Base-by-base conservation (phyloP, 345 rosid species). In the Limnanthes douglasii region DNA sequence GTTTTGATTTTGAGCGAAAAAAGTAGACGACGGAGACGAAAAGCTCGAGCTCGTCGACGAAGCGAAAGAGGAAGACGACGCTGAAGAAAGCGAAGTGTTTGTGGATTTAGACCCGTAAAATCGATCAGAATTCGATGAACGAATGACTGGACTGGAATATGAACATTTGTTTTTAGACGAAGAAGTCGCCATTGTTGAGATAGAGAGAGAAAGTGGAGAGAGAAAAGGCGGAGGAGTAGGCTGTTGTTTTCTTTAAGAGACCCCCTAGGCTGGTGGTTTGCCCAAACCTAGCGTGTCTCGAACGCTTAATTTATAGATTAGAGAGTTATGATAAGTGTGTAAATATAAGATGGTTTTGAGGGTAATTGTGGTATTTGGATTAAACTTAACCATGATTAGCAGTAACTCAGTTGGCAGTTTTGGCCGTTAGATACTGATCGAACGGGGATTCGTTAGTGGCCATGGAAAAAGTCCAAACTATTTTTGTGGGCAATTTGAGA, bases 201-300 rank as follows among this genome's bases (percentile, higher is more conserved):
- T 8, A 9, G 36, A 20, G 27, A 1, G 1, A 5, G 18, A 23
- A 24, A 18, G 20, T 19, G 18, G 33, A 31, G 11, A 15, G 13
- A 21, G 31, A 30, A 28, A 19, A 19, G 3, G 24, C 21, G 24
- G 31, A 12, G 19, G 27, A 9, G 32, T 26, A 5, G 5, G 24
- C 24, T 15, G 25, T 28, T 34, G 20, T 36, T 11, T 42, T 41
- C 37, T 40, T 48, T 3, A 15, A 2, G 30, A 9, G 65, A 53
- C 50, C 68, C 54, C 66, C 23, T 27, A 25, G 75, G 70, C 50
- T 34, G 2, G 56, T 37, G 56, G 59, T 69, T 75, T 79, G 37
- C 66, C 81, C 88, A 84, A 84, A 84, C 95, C 78, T 70, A 38
- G 50, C 64, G 67, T 30, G 58, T 78, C 51, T 68, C 72, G 8